phyloP scores from a whole-genome alignment of 177 flowering plant species.

The Tripterygium wilfordii region DNA sequence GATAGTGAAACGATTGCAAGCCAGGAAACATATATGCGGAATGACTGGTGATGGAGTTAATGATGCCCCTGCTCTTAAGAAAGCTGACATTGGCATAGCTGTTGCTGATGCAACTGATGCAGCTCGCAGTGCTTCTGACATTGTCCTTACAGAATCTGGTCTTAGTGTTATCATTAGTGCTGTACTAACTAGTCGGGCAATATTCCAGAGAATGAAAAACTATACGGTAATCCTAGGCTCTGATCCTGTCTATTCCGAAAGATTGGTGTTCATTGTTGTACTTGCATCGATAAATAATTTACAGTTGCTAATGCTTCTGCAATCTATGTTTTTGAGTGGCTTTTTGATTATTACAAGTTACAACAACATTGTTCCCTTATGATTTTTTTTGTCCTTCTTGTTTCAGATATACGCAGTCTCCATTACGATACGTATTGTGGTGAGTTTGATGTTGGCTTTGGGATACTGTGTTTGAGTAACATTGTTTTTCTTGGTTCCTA shows the following conservation, averaged over 20 bases:
- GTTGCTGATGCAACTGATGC: slow-evolving; percentile 96
- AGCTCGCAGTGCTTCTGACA: slow-evolving; percentile 93
- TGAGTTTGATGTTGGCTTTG: slow-evolving; percentile 25
- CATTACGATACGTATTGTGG: slow-evolving; percentile 93
- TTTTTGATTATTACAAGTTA: no score
- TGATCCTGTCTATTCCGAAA: neutral
- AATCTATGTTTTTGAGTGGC: no score
- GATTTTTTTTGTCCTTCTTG: slow-evolving; percentile 2
- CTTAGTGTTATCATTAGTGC: slow-evolving; percentile 86
- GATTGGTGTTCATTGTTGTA: no score
- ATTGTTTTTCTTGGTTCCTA: neutral
- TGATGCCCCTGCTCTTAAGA: slow-evolving; percentile 90
- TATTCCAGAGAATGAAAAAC: slow-evolving; percentile 90
- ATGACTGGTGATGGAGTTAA: slow-evolving; percentile 96
- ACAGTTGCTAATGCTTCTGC: no score
- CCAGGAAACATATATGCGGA: slow-evolving; percentile 79
- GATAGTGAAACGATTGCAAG: slow-evolving; percentile 84
- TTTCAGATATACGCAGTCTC: slow-evolving; percentile 93
- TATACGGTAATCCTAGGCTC: slow-evolving; percentile 50
- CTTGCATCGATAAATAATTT: no score
- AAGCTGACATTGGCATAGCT: slow-evolving; percentile 94
- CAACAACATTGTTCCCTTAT: neutral
- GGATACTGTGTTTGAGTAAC: neutral
- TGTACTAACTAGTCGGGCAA: slow-evolving; percentile 71
- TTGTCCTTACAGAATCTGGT: slow-evolving; percentile 87